Evolutionary conservation across 345 rosid genomes (phyloP).

Genomic region (Citrus sp.): DNA sequence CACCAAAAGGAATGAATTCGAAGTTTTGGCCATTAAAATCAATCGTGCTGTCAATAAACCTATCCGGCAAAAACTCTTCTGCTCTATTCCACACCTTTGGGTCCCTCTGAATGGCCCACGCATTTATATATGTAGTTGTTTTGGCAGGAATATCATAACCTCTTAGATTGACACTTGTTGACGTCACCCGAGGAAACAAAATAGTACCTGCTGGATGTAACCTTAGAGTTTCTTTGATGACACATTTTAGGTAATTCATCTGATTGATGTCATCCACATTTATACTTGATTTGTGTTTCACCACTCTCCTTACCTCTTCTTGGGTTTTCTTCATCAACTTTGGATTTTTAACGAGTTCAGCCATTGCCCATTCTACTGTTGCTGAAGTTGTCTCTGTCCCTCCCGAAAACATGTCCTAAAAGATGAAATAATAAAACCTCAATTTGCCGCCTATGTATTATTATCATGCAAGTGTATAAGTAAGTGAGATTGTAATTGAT

Average conservation of each 20-base stretch:
- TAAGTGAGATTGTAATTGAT: not conserved
- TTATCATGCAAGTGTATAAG: too few relatives aligned
- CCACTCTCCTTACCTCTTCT: conserved; percentile 5
- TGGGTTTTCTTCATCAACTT: not conserved
- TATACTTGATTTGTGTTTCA: not conserved
- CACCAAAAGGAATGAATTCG: conserved; percentile 8
- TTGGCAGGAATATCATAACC: conserved; percentile 9
- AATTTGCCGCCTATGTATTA: not conserved
- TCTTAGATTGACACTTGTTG: not conserved
- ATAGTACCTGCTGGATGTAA: conserved; percentile 5
- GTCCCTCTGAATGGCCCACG: conserved; percentile 14
- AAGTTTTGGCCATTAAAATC: conserved; percentile 6
- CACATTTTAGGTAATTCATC: conserved; percentile 6
- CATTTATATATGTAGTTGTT: not conserved
- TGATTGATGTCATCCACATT: not conserved
- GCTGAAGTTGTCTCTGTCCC: conserved; percentile 8
- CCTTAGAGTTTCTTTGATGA: conserved; percentile 8
- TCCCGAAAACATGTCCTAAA: conserved; percentile 14
- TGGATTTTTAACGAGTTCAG: conserved; percentile 8
- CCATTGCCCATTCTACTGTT: conserved; percentile 10
- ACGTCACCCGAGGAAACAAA: conserved; percentile 4
- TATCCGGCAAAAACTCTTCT: conserved; percentile 11
- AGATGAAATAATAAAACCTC: not conserved
- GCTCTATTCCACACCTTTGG: conserved; percentile 4
- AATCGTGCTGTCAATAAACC: not conserved